Evolutionary conservation across 495 filamentous ascomycete genomes (phyloP), one percentile per base, ranked within the genome.

Genomic region (Elaphomyces granulatus): DNA sequence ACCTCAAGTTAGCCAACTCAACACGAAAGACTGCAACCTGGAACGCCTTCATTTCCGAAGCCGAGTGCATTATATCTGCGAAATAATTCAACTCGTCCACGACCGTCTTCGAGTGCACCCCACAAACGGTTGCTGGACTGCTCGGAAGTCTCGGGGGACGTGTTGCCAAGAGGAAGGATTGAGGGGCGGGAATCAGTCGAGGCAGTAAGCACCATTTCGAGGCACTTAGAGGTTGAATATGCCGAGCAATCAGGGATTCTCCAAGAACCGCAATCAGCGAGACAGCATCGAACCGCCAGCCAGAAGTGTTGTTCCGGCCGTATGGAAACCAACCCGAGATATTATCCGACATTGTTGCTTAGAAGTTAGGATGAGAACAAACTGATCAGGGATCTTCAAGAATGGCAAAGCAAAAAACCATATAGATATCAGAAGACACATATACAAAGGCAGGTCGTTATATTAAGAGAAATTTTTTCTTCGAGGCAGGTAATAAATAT

Each of bases 151-250:
- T 66, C 40, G 60, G 56, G 1, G 72, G 77, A 1, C 77, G 68
- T 1, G 60, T 52, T 3, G 74, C 61, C 31, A 68, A 66, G 28
- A 78, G 53, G 15, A 81, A 61, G 31, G 71, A 72, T 55, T 81
- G 77, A 12, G 77, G 77, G 2, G 77, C 77, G 21, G 77, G 77
- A 20, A 81, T 66, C 34, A 81, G 69, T 21, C 75, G 71, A 21
- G 77, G 77, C 9, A 78, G 62, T 15, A 73, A 56, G 45, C 69
- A 72, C 10, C 72, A 56, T 38, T 60, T 52, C 18, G 65, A 68
- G 14, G 70, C 63, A 2, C 72, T 76, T 20, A 78, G 57, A 21
- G 65, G 58, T 45, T 75, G 72, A 0, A 65, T 52, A 45, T 74
- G 68, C 42, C 63, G 58, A 41, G 62, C 61, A 30, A 79, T 67